phyloP scores from a whole-genome alignment of 805 yeast species.

The Lachancea cidri region DNA sequence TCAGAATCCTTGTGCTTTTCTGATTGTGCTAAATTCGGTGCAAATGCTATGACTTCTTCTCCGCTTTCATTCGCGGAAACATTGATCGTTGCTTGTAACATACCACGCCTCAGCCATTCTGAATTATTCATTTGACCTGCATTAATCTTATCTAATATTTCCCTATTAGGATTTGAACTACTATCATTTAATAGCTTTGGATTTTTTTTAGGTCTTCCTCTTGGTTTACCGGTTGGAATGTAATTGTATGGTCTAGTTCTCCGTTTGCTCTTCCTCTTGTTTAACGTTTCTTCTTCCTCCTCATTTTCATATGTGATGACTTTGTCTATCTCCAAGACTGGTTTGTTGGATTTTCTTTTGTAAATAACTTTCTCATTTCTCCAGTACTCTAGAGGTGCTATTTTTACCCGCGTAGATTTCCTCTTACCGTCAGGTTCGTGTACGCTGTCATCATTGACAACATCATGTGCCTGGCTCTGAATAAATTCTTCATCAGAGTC shows the following conservation, averaged over 20 bases:
- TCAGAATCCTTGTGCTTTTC: slow-evolving; percentile 37
- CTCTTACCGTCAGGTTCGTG: slow-evolving; percentile 39
- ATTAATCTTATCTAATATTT: slow-evolving; percentile 20
- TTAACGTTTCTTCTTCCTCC: slow-evolving; percentile 23
- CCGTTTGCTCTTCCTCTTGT: slow-evolving; percentile 6
- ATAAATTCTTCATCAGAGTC: slow-evolving; percentile 25
- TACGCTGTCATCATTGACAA: slow-evolving; percentile 15
- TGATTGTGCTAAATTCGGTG: slow-evolving; percentile 49
- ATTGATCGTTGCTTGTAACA: slow-evolving; percentile 27
- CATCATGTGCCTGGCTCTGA: slow-evolving; percentile 15
- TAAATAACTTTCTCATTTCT: slow-evolving; percentile 72
- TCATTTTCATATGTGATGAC: slow-evolving; percentile 42
- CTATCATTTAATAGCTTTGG: slow-evolving; percentile 7
- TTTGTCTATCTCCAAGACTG: slow-evolving; percentile 53
- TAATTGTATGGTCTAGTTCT: slow-evolving; percentile 22
- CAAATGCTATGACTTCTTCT: slow-evolving; percentile 50
- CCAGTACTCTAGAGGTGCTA: slow-evolving; percentile 80
- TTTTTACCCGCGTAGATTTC: slow-evolving; percentile 58
- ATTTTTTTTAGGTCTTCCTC: slow-evolving; percentile 28
- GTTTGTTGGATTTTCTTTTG: slow-evolving; percentile 34
- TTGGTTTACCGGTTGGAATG: slow-evolving; percentile 21
- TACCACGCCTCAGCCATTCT: slow-evolving; percentile 29
- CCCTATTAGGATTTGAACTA: slow-evolving; percentile 16
- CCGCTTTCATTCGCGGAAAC: slow-evolving; percentile 21
- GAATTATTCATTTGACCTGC: slow-evolving; percentile 20